phyloP scores from a whole-genome alignment of 1,139 yeast species.

The Yamadazyma sp. region DNA sequence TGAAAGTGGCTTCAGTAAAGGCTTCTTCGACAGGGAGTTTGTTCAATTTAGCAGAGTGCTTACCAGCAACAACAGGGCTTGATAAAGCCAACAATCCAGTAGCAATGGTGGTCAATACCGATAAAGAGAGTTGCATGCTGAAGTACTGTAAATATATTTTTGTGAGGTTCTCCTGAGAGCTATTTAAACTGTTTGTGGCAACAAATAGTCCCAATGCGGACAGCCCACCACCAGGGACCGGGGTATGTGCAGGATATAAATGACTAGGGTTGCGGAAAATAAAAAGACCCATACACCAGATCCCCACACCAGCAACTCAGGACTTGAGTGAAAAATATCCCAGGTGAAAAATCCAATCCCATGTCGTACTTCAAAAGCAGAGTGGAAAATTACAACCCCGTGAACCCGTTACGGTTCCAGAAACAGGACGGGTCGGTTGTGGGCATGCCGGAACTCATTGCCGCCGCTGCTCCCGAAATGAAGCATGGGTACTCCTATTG shows the following conservation, averaged over 20 bases:
- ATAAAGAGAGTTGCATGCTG: slow-evolving; percentile 15
- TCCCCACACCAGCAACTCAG: slow-evolving; percentile 1
- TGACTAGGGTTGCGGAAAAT: slow-evolving; percentile 2
- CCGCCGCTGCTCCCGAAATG: slow-evolving; percentile 31
- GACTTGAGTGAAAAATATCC: too few species aligned
- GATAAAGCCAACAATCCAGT: slow-evolving; percentile 49
- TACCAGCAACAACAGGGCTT: slow-evolving; percentile 52
- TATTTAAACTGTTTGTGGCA: slow-evolving; percentile 8
- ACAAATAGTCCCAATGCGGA: slow-evolving; percentile 4
- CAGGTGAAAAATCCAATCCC: background rate
- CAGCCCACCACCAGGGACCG: background rate
- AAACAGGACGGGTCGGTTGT: slow-evolving; percentile 12
- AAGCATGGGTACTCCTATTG: slow-evolving; percentile 30
- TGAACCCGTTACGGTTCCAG: slow-evolving; percentile 25
- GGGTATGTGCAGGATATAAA: slow-evolving; percentile 5
- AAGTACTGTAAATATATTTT: background rate
- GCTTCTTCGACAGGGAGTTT: slow-evolving; percentile 65
- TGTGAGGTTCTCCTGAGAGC: background rate
- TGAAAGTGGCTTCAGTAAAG: slow-evolving; percentile 57
- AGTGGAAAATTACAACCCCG: slow-evolving; percentile 28
- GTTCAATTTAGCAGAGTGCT: slow-evolving; percentile 60
- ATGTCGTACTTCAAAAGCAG: slow-evolving; percentile 8
- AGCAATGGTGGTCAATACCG: slow-evolving; percentile 45
- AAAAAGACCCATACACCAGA: background rate
- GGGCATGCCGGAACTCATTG: slow-evolving; percentile 25